phyloP scores from a whole-genome alignment of 768 basidiomycete genomes.

The Hygrocybe punicea region DNA sequence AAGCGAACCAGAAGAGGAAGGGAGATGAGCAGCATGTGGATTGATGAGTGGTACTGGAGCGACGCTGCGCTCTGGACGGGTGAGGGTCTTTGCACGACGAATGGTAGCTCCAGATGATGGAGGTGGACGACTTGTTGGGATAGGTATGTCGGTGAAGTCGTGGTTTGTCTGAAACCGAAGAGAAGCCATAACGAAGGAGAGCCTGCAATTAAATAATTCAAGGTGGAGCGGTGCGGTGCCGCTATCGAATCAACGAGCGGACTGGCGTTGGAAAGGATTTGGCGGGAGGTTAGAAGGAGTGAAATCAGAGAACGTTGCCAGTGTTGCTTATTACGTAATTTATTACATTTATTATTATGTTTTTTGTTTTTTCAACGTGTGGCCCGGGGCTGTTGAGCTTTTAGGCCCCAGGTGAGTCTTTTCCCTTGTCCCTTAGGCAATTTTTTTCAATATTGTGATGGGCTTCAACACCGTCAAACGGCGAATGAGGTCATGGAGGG shows the following conservation, averaged over 20 bases:
- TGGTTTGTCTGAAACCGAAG: conserved; percentile 55
- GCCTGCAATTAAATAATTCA: not conserved
- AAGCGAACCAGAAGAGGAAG: conserved; percentile 36
- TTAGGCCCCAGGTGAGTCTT: too few relatives aligned
- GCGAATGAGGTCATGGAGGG: too few relatives aligned
- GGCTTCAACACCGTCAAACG: too few relatives aligned
- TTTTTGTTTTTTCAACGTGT: not conserved
- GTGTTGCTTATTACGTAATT: not conserved
- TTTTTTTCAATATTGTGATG: too few relatives aligned
- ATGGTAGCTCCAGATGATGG: conserved; percentile 59
- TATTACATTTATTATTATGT: not conserved
- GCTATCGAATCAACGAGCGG: conserved; percentile 7
- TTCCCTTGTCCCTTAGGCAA: too few relatives aligned
- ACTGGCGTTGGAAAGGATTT: not conserved
- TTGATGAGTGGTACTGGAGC: conserved; percentile 94
- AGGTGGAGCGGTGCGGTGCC: not conserved
- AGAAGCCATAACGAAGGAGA: conserved; percentile 39
- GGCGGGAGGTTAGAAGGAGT: not conserved
- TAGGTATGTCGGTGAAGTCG: conserved; percentile 61
- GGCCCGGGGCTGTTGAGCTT: not conserved
- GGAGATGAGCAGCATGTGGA: conserved; percentile 52
- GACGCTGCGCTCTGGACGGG: conserved; percentile 90
- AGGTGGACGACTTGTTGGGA: conserved; percentile 50
- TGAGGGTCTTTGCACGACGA: conserved; percentile 92
- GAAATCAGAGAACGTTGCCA: not conserved